phyloP scores from a whole-genome alignment of 2,329 filamentous ascomycete species.

The Aspergillus fumigatus region DNA sequence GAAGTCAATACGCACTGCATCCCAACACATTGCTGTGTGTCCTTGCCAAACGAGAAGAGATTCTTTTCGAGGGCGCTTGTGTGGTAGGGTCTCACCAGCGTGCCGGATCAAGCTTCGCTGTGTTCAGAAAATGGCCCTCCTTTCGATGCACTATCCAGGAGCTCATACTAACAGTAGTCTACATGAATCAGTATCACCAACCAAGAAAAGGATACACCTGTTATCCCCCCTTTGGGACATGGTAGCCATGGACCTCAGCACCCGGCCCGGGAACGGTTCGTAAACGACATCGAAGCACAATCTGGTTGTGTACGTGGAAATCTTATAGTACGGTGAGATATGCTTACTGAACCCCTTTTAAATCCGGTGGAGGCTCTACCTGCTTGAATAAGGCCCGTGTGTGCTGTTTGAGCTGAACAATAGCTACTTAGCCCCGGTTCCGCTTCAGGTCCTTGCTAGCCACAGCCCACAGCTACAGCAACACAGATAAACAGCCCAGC shows the following conservation, averaged over 20 bases:
- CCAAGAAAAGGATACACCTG: too few relatives aligned
- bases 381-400: too few relatives aligned
- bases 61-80: constrained; percentile 23
- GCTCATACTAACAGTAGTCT: constrained; percentile 31
- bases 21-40: constrained; percentile 31
- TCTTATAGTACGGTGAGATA: too few relatives aligned
- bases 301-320: too few relatives aligned
- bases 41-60: constrained; percentile 36
- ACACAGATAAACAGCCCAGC: too few relatives aligned
- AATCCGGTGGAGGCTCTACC: too few relatives aligned
- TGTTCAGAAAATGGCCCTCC: constrained; percentile 27
- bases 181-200: background rate
- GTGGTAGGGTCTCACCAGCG: constrained; percentile 28
- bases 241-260: constrained; percentile 27
- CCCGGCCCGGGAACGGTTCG: constrained; percentile 29
- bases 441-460: too few relatives aligned
- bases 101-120: constrained; percentile 31
- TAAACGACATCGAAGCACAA: constrained; percentile 27
- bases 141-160: constrained; percentile 31
- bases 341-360: too few relatives aligned
- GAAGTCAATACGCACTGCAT: constrained; percentile 22
- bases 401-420: too few relatives aligned
- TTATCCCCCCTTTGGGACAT: constrained; percentile 27
- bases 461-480: too few relatives aligned
- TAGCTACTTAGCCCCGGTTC: too few relatives aligned